Conservation (phyloP, 164 flowering plant species). For the Piper longum region DNA sequence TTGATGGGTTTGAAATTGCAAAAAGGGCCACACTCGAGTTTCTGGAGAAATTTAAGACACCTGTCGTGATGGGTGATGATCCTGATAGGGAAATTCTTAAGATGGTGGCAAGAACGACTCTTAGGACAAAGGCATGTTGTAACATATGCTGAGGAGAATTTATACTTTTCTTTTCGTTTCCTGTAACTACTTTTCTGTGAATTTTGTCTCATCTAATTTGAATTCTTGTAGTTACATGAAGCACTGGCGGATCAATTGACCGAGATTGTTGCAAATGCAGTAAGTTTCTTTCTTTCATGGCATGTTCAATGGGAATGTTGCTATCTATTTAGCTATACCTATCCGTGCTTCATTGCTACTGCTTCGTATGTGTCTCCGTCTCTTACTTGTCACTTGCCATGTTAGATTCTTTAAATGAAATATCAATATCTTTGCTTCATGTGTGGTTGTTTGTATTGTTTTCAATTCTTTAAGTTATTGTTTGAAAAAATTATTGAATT, state of each 20-base stretch:
- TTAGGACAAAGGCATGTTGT: slow-evolving; percentile 73
- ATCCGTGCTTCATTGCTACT: too few relatives aligned
- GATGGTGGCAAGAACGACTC: slow-evolving; percentile 96
- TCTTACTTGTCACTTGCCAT: background rate
- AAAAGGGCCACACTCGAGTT: slow-evolving; percentile 90
- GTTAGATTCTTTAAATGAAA: too few relatives aligned
- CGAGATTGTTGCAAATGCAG: slow-evolving; percentile 82
- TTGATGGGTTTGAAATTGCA: slow-evolving; percentile 98
- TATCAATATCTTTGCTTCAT: too few relatives aligned
- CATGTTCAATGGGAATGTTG: too few relatives aligned
- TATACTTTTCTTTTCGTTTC: background rate
- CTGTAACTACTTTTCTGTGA: background rate
- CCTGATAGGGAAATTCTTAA: slow-evolving; percentile 87
- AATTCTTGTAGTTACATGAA: slow-evolving; percentile 59
- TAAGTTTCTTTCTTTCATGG: slow-evolving; percentile 21
- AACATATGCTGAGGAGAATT: background rate
- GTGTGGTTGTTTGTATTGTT: background rate
- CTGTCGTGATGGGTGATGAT: slow-evolving; percentile 78
- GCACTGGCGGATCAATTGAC: slow-evolving; percentile 91
- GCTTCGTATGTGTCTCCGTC: background rate
- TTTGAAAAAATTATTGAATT: background rate
- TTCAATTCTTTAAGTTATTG: background rate
- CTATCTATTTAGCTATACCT: too few relatives aligned
- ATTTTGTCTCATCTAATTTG: background rate
- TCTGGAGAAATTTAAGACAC: slow-evolving; percentile 88